A percentile compares a stretch with the other conserved stretches of the same genome.
These are phyloP conservation scores for Catunica adiposa DNA, from an alignment of 2,329 filamentous ascomycete species.

Conservation along the genomic window DNA sequence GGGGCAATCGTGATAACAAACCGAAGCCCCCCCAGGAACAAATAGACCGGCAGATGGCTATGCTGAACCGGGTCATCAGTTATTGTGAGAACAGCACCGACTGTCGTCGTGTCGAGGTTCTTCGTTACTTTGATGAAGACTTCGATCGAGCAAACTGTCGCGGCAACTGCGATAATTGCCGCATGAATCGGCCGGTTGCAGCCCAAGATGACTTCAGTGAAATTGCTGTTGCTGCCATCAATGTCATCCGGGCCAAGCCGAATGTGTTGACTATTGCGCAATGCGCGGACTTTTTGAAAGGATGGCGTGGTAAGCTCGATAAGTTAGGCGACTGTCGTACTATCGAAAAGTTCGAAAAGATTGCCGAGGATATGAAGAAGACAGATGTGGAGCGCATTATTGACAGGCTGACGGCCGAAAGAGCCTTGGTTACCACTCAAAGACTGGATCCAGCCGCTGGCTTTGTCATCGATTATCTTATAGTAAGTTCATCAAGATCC, in stretches of 20 bases:
- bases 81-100: slow-evolving; percentile 83
- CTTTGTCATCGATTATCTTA: slow-evolving; percentile 61
- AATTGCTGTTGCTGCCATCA: slow-evolving; percentile 53
- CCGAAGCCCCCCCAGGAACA: slow-evolving; percentile 41
- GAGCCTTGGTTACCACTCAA: slow-evolving; percentile 53
- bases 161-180: slow-evolving; percentile 77
- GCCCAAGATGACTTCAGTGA: slow-evolving; percentile 61
- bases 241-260: slow-evolving; percentile 44
- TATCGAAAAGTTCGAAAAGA: slow-evolving; percentile 39
- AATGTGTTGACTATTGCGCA: slow-evolving; percentile 54
- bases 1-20: not conserved
- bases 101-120: slow-evolving; percentile 72
- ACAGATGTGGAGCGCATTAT: slow-evolving; percentile 75
- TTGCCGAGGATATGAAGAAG: slow-evolving; percentile 51
- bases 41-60: slow-evolving; percentile 66
- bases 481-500: slow-evolving; percentile 24
- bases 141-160: slow-evolving; percentile 60
- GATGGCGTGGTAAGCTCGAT: slow-evolving; percentile 21
- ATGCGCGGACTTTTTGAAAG: slow-evolving; percentile 71
- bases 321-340: slow-evolving; percentile 4
- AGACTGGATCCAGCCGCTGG: slow-evolving; percentile 40
- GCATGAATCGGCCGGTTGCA: slow-evolving; percentile 46
- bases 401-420: slow-evolving; percentile 55
- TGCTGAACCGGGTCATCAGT: slow-evolving; percentile 70
- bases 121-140: slow-evolving; percentile 84